Evolutionary conservation across 495 filamentous ascomycete genomes (phyloP).

Genomic region (Darksidea phi): DNA sequence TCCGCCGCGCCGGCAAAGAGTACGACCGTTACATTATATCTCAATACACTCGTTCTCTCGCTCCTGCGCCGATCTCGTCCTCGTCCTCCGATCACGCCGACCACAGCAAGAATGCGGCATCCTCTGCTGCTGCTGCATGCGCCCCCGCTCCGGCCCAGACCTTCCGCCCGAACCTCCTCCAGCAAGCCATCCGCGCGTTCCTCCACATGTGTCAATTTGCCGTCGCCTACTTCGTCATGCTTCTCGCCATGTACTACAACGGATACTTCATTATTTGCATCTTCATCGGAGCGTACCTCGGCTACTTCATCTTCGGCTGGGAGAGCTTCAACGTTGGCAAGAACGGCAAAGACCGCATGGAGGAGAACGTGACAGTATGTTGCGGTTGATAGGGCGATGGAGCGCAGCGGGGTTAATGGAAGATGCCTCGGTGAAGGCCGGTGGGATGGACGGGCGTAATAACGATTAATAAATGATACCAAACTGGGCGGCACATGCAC

Average conservation of each 20-base stretch:
- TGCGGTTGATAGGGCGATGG: conserved; percentile 26
- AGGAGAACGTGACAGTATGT: conserved; percentile 36
- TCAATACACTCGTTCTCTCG: conserved; percentile 42
- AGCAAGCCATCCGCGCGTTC: conserved; percentile 51
- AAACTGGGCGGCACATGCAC: no score
- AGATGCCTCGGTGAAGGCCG: background rate
- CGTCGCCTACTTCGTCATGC: conserved; percentile 59
- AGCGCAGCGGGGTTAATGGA: background rate
- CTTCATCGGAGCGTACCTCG: conserved; percentile 51
- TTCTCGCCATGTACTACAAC: conserved; percentile 50
- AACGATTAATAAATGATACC: no score
- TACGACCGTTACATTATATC: conserved; percentile 52
- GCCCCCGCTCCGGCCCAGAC: background rate
- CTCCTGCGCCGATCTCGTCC: conserved; percentile 31
- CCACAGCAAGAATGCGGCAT: conserved; percentile 2
- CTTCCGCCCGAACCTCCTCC: conserved; percentile 49
- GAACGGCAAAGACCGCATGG: conserved; percentile 11
- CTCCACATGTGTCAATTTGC: conserved; percentile 54
- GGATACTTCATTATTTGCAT: conserved; percentile 60
- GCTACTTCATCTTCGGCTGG: conserved; percentile 36
- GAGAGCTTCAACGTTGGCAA: conserved; percentile 24
- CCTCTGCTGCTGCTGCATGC: background rate
- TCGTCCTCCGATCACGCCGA: conserved; percentile 6
- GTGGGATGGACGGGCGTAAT: no score
- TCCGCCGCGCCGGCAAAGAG: conserved; percentile 54